Base-by-base conservation (phyloP, 768 basidiomycete genomes). In the Psilocybe cubensis region DNA sequence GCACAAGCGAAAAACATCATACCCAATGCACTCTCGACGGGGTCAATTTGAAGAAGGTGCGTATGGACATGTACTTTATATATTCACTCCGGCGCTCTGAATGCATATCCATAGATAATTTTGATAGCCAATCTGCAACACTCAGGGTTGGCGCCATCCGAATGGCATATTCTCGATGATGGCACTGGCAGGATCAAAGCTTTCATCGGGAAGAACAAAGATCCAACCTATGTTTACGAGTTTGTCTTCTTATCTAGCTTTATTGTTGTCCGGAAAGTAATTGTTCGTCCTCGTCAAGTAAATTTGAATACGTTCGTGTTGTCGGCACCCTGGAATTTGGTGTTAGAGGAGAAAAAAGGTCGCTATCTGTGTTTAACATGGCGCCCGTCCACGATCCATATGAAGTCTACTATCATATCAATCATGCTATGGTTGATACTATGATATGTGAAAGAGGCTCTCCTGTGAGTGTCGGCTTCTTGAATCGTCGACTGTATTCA, bases 371-470 rank as follows among this genome's bases (percentile, higher is more conserved):
- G 18, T 44, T 31, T n/a, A 81, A 87, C 60, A 84, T 98, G 60
- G 85, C 89, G 24, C 78, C 79, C 2, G 73, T 89, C 44, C 81
- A 74, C 21, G 89, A 94, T 62, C 73, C 78, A 6, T 82, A 90
- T 66, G 95, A 98, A 72, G 72, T 91, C 20, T 88, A 85, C 68
- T 94, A 88, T 69, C 95, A 98, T 69, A 71, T 86, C 28, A 67
- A 92, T 46, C 91, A 97, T 63, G 80, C 81, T 11, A 85, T 95
- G 61, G 79, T 80, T 18, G 84, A 89, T 17, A 84, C 82, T 48
- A 69, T 92, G 56, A 79, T 77, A 48, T 73, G 86, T 58, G 83
- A 89, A 66, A 78, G 83, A 46, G 91, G 91, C 31, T 62, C 67
- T 48, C 76, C 84, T 42, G 87, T 89, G 69, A 63, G 83, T 70